Base-by-base conservation (phyloP, 2,329 filamentous ascomycete genomes). In the Nemania bipapillata region DNA sequence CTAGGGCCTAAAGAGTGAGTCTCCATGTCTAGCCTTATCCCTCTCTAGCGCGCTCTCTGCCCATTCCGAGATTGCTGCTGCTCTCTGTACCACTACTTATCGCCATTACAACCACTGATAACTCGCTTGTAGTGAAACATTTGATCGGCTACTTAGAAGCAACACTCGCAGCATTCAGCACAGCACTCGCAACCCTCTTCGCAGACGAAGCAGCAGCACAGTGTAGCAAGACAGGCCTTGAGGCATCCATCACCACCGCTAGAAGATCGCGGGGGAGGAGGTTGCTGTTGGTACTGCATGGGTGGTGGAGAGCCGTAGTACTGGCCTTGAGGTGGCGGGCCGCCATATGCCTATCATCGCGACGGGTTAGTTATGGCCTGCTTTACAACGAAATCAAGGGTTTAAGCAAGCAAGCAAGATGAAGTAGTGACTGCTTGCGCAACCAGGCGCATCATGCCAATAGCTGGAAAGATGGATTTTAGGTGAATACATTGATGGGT, bases 111-210 rank as follows among this genome's bases (percentile, higher is more conserved):
- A n/a, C 20, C 20, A 17, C 28, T 30, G 28, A 47, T n/a, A 3
- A 56, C 12, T 28, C 17, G 47, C 15, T 52, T 2, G 37, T 32
- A 17, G 30, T 56, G 24, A 22, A 60, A 9, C 45, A 3, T 20
- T 53, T 7, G 24, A 12, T n/a, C 17, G 35, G 50, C 28, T 11
- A 9, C 37, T 24, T 79, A 82, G 70, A 78, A 81, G 68, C 76
- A 83, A 72, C 80, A 80, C 66, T 82, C 80, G 74, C 78, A 81
- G 77, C 83, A 85, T 45, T 85, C 83, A 56, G 79, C 78, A 70
- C 83, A 85, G 73, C 82, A 83, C 73, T 86, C 84, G 76, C 84
- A 85, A 60, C 82, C 81, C 72, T 86, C 82, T 72, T 85, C 84
- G 70, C 81, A 83, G 63, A 84, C 80, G 73, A 84, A 86, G 77